phyloP scores from a whole-genome alignment of 352 stramenopile species.

The Halophytophthora polymorphica region DNA sequence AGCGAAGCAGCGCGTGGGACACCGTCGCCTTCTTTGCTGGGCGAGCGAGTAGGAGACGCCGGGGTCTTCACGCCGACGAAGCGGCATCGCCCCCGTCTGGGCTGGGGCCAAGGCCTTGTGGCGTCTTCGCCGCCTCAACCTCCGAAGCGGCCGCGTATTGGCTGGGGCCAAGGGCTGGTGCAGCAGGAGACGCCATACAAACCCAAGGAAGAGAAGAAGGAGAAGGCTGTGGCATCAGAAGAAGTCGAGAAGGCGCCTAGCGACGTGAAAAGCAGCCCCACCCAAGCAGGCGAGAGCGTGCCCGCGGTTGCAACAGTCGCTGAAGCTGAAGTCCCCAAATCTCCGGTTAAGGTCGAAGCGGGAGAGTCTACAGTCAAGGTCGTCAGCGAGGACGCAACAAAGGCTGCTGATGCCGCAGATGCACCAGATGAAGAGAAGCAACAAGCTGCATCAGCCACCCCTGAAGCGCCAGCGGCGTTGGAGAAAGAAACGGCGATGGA shows the following conservation, averaged over 20 bases:
- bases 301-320: background rate
- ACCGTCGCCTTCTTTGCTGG: slow-evolving; percentile 14
- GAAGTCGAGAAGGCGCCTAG: slow-evolving; percentile 2
- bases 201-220: slow-evolving; percentile 8
- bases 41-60: slow-evolving; percentile 8
- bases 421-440: slow-evolving; percentile 13
- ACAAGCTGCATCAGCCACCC: background rate
- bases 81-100: slow-evolving; percentile 61
- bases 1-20: slow-evolving; percentile 10
- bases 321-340: slow-evolving; percentile 3
- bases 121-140: slow-evolving; percentile 54
- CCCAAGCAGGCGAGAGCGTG: slow-evolving; percentile 7
- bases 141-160: slow-evolving; percentile 74
- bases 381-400: background rate
- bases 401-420: background rate
- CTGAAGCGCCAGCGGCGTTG: background rate
- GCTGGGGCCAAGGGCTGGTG: slow-evolving; percentile 78
- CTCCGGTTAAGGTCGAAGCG: slow-evolving; percentile 6
- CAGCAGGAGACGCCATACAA: slow-evolving; percentile 33
- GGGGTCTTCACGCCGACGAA: slow-evolving; percentile 32
- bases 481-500: slow-evolving; percentile 4
- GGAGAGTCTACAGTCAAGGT: background rate
- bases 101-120: slow-evolving; percentile 83
- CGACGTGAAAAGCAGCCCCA: slow-evolving; percentile 4
- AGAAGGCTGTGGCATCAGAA: slow-evolving; percentile 4